Conservation (phyloP, 352 stramenopile genomes). For the Chrysophaeum taylorii region DNA sequence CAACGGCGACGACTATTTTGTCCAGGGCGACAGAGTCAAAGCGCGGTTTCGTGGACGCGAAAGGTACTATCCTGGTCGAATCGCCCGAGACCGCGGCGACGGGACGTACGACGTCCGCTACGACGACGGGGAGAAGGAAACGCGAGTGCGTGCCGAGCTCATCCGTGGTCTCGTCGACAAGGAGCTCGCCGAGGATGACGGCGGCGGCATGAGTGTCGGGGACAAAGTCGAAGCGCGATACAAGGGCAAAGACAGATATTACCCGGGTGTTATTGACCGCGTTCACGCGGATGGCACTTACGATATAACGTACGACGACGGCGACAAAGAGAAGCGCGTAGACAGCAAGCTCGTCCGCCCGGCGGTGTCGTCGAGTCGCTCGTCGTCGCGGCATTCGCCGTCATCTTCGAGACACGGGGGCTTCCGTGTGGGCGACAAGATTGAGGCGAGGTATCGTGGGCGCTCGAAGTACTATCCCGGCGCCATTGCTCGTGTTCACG, state of each 20-base stretch:
- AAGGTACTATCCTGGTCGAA: conserved; percentile 20
- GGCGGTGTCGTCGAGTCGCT: conserved; percentile 23
- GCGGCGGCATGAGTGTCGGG: conserved; percentile 30
- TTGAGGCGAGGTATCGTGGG: conserved; percentile 19
- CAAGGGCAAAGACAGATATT: conserved; percentile 39
- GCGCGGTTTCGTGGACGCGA: conserved; percentile 18
- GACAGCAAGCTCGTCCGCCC: conserved; percentile 23
- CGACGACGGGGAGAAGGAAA: conserved; percentile 31
- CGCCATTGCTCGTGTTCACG: conserved; percentile 37
- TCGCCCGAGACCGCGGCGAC: conserved; percentile 11
- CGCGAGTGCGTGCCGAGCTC: conserved; percentile 23
- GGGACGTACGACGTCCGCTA: conserved; percentile 32
- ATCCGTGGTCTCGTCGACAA: neutral
- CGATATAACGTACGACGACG: conserved; percentile 52
- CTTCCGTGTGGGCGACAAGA: neutral
- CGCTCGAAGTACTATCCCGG: conserved; percentile 41
- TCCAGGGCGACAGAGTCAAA: conserved; percentile 13
- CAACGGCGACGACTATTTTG: too few relatives aligned
- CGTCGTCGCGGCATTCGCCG: too few relatives aligned
- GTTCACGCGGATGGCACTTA: conserved; percentile 47
- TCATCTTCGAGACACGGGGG: too few relatives aligned
- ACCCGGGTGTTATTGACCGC: conserved; percentile 45
- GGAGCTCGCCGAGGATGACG: neutral
- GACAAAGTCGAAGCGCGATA: conserved; percentile 52
- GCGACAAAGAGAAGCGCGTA: conserved; percentile 40